Evolutionary conservation across 768 basidiomycete genomes (phyloP).

Genomic region (Panus rudis): DNA sequence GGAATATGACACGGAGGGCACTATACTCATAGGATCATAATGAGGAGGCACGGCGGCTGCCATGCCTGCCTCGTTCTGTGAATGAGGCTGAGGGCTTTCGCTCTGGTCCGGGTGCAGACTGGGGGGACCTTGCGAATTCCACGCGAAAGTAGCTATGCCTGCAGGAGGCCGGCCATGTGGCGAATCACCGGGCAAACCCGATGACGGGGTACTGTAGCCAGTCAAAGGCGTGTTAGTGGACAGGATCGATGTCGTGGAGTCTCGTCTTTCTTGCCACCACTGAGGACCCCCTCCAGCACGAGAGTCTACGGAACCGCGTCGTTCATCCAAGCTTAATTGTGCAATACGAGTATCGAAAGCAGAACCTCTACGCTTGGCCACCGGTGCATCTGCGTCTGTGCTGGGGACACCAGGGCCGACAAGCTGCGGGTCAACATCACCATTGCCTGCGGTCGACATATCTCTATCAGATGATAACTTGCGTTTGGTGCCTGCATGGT

Average conservation of each 20-base stretch:
- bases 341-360: conserved; percentile 75
- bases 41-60: conserved; percentile 17
- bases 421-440: conserved; percentile 62
- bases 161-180: conserved; percentile 57
- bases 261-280: conserved; percentile 66
- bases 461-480: conserved; percentile 73
- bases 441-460: conserved; percentile 42
- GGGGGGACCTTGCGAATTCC: too few species aligned
- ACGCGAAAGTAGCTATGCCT: conserved; percentile 65
- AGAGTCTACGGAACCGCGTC: conserved; percentile 70
- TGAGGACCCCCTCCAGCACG: conserved; percentile 35
- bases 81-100: too few species aligned
- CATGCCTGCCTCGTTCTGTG: conserved; percentile 7
- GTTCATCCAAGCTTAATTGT: conserved; percentile 70
- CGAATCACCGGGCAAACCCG: conserved; percentile 57
- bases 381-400: conserved; percentile 53
- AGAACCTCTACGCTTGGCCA: conserved; percentile 79
- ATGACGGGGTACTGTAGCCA: conserved; percentile 24
- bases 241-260: conserved; percentile 64
- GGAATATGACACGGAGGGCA: conserved; percentile 51
- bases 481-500: conserved; percentile 64
- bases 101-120: conserved; percentile 32
- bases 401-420: conserved; percentile 51
- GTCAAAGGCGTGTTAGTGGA: conserved; percentile 53
- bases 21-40: conserved; percentile 31